Conservation (phyloP, 1,284 basidiomycete species). For the Tausonia pullulans region DNA sequence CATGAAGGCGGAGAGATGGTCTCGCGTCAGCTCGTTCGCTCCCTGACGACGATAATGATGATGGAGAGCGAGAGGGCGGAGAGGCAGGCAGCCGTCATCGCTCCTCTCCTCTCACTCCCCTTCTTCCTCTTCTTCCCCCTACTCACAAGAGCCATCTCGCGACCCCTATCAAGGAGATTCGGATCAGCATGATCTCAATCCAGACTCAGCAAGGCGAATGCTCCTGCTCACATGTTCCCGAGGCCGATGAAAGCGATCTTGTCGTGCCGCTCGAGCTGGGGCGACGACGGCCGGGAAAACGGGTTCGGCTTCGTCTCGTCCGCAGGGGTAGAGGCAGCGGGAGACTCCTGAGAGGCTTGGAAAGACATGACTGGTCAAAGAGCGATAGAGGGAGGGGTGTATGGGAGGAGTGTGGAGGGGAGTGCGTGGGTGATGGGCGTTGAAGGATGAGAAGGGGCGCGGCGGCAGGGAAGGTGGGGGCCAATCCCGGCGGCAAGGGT, state of each 20-base stretch:
- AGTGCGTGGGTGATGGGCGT: too few species aligned
- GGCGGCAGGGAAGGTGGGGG: too few species aligned
- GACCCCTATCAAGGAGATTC: neutral
- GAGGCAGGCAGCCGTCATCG: neutral
- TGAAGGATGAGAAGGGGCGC: too few species aligned
- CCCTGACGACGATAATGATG: neutral
- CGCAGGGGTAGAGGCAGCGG: neutral
- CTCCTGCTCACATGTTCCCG: constrained; percentile 33
- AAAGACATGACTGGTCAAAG: too few species aligned
- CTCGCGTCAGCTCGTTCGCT: neutral
- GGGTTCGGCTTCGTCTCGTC: constrained; percentile 7
- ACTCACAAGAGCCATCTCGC: neutral
- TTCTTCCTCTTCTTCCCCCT: neutral
- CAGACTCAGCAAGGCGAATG: constrained; percentile 24
- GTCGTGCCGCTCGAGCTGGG: constrained; percentile 20
- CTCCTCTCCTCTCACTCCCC: neutral
- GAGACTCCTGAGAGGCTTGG: too few species aligned
- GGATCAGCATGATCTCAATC: neutral
- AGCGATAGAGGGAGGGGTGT: too few species aligned
- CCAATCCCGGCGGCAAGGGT: too few species aligned
- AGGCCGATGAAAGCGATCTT: constrained; percentile 34
- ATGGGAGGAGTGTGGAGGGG: too few species aligned
- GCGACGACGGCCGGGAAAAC: constrained; percentile 8
- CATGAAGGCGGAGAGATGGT: neutral
- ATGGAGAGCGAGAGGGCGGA: neutral